phyloP scores from a whole-genome alignment of 305 asterid genomes.

The Solanum hybrid region DNA sequence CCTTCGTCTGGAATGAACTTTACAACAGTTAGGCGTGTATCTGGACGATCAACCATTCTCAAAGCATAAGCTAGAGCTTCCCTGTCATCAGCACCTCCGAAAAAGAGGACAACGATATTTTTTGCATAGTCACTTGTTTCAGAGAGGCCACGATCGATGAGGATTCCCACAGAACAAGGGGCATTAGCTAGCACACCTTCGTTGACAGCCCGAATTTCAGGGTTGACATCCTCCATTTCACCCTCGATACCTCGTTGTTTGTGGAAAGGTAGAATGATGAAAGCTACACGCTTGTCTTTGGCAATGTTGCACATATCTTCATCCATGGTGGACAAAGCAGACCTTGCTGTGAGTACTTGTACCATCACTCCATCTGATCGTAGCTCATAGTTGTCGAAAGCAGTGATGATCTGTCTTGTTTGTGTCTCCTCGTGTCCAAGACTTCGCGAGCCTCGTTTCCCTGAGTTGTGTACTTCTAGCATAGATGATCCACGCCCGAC shows the following conservation, averaged over 20 bases:
- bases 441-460: conserved; percentile 50
- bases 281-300: conserved; percentile 47
- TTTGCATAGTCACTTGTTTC: conserved; percentile 30
- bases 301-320: conserved; percentile 75
- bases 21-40: conserved; percentile 41
- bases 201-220: conserved; percentile 50
- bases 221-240: conserved; percentile 67
- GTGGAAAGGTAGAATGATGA: conserved; percentile 73
- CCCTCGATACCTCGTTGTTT: conserved; percentile 40
- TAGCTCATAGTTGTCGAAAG: conserved; percentile 74
- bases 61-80: conserved; percentile 77
- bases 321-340: conserved; percentile 67
- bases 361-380: conserved; percentile 63
- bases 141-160: conserved; percentile 44
- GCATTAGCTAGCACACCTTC: conserved; percentile 65
- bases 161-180: conserved; percentile 81
- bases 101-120: conserved; percentile 47
- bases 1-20: conserved; percentile 52
- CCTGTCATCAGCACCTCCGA: conserved; percentile 91
- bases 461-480: conserved; percentile 52
- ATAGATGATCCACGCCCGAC: conserved; percentile 79
- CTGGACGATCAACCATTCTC: conserved; percentile 58
- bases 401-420: conserved; percentile 60
- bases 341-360: conserved; percentile 57
- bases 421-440: conserved; percentile 55